A percentile compares a stretch with the other conserved stretches of the same genome.
Conservation (phyloP, 768 basidiomycete genomes). For the Boletus sp. region DNA sequence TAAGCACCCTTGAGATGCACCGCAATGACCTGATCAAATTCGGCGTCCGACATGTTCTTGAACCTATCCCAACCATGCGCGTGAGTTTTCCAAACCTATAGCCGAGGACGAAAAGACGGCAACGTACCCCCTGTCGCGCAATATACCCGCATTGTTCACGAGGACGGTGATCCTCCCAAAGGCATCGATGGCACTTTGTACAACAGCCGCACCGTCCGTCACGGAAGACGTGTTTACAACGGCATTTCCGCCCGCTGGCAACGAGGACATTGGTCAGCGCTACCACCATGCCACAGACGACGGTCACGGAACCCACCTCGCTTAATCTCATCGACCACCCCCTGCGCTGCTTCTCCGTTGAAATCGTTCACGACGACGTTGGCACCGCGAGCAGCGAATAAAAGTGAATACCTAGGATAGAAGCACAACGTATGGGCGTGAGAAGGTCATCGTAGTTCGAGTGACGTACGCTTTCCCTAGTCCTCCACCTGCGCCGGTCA, state of each 20-base stretch:
- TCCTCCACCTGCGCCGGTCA: conserved; percentile 96
- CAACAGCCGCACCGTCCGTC: conserved; percentile 81
- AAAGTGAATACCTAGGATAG: conserved; percentile 69
- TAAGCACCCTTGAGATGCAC: conserved; percentile 96
- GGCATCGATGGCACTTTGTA: conserved; percentile 78
- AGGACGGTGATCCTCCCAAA: conserved; percentile 86
- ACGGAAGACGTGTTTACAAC: conserved; percentile 84
- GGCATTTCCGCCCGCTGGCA: conserved; percentile 82
- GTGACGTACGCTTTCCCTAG: conserved; percentile 80
- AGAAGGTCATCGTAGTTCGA: not conserved
- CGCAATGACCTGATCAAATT: conserved; percentile 84
- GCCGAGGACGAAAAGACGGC: not conserved
- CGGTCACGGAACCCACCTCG: conserved; percentile 50
- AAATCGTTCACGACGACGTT: conserved; percentile 96
- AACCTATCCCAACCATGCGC: conserved; percentile 48
- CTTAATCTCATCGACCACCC: conserved; percentile 86
- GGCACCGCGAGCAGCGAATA: conserved; percentile 92
- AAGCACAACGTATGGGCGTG: not conserved
- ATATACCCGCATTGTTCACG: conserved; percentile 94
- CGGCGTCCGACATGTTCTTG: conserved; percentile 95
- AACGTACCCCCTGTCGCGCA: conserved; percentile 72
- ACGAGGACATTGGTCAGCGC: not conserved
- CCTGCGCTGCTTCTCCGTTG: conserved; percentile 81
- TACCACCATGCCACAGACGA: too few species aligned
- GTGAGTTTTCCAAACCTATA: too few species aligned